Conservation (phyloP, 2,329 filamentous ascomycete species). For the Verticillium albo-atrum region DNA sequence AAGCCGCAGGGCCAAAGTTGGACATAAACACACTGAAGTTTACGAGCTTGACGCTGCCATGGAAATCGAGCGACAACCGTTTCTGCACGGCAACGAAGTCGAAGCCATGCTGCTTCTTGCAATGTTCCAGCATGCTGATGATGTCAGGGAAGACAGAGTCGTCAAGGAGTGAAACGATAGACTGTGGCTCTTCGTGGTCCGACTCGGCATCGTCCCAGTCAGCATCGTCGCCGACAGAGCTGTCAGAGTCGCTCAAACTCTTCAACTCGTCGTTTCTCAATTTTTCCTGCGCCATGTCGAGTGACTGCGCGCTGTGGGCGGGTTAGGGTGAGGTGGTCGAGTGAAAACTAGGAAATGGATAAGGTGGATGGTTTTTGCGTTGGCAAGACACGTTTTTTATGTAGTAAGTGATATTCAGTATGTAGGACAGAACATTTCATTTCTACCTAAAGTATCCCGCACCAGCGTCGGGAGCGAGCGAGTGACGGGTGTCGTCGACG, state of each 20-base stretch:
- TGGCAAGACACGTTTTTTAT: no score
- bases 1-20: no score
- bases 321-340: neutral
- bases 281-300: conserved; percentile 2
- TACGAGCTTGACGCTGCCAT: conserved; percentile 69
- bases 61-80: conserved; percentile 61
- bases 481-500: no score
- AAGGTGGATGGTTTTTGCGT: no score
- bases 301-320: neutral
- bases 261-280: neutral
- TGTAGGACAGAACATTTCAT: no score
- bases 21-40: conserved; percentile 50
- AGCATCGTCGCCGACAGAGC: conserved; percentile 29
- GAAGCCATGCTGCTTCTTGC: conserved; percentile 61
- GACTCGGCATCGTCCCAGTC: conserved; percentile 54
- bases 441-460: no score
- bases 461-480: no score
- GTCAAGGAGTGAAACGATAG: conserved; percentile 65
- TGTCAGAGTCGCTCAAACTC: conserved; percentile 14
- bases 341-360: neutral
- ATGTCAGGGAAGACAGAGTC: conserved; percentile 61
- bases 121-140: conserved; percentile 62
- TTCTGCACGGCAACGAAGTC: conserved; percentile 61
- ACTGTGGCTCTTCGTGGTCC: conserved; percentile 57
- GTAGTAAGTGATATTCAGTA: no score